Conservation (phyloP, 768 basidiomycete genomes). For the Favolaschia claudopus region DNA sequence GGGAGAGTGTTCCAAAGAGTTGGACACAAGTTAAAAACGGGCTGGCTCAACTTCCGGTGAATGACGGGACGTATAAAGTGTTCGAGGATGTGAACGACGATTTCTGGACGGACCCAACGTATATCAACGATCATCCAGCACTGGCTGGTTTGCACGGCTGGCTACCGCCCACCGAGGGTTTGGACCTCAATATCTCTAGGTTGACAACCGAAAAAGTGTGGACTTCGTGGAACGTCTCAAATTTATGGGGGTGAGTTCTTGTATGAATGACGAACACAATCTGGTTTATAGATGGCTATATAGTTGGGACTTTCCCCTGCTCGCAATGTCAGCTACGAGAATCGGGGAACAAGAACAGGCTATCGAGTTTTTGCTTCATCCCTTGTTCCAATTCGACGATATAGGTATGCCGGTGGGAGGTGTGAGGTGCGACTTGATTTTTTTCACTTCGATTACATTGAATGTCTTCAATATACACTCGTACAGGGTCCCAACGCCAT, state of each 20-base stretch:
- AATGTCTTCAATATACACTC: background rate
- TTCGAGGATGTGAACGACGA: conserved; percentile 61
- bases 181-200: conserved; percentile 55
- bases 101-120: conserved; percentile 60
- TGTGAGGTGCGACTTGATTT: conserved; percentile 34
- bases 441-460: background rate
- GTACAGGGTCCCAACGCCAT: conserved; percentile 58
- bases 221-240: conserved; percentile 60
- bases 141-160: conserved; percentile 65
- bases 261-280: background rate
- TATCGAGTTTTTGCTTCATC: conserved; percentile 61
- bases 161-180: conserved; percentile 57
- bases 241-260: conserved; percentile 57
- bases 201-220: conserved; percentile 61
- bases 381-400: conserved; percentile 64
- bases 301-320: conserved; percentile 71
- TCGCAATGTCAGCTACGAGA: conserved; percentile 68
- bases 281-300: background rate
- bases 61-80: conserved; percentile 58
- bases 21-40: conserved; percentile 56
- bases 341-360: conserved; percentile 57
- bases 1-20: conserved; percentile 45
- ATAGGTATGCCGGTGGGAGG: conserved; percentile 68
- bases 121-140: conserved; percentile 65
- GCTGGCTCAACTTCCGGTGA: conserved; percentile 59